Percentiles rank a stretch among this genome's conserved stretches.
These are phyloP conservation scores for Cercospora sojina DNA, from an alignment of 2,329 filamentous ascomycete genomes.

Conservation along the genomic window DNA sequence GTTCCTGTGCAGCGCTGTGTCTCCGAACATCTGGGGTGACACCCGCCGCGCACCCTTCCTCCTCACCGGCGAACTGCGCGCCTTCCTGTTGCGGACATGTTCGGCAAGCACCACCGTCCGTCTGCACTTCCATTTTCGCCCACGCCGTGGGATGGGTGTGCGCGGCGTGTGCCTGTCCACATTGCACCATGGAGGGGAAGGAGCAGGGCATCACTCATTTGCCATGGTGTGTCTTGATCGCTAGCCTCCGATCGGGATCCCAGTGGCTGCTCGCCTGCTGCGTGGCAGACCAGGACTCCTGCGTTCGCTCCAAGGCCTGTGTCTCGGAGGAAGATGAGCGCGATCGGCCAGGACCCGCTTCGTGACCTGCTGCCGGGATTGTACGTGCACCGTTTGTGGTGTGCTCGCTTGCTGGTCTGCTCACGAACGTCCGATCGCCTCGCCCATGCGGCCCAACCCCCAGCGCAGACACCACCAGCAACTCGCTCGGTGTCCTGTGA, in stretches of 20 bases:
- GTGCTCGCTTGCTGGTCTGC: not conserved
- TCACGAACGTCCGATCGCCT: not conserved
- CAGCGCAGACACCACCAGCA: not conserved
- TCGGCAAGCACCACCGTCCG: not conserved
- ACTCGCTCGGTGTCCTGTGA: not conserved
- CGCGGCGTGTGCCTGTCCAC: not conserved
- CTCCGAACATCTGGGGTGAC: not conserved
- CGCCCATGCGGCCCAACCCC: not conserved
- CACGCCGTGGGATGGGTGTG: not conserved
- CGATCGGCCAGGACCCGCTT: not conserved
- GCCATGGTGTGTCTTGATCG: not conserved
- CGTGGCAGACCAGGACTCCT: not conserved
- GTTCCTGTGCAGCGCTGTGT: not conserved
- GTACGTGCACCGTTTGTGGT: not conserved
- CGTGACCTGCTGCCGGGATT: not conserved
- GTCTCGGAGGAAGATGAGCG: not conserved
- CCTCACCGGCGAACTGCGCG: not conserved
- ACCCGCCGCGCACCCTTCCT: not conserved
- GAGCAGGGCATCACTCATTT: not conserved
- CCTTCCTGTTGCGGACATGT: not conserved
- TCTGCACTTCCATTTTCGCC: not conserved
- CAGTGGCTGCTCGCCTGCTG: not conserved
- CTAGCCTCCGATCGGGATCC: not conserved
- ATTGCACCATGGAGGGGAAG: not conserved
- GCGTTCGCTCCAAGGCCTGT: not conserved